Evolutionary conservation across 2,329 filamentous ascomycete species (phyloP).

Genomic region (Colletotrichum chrysophilum): DNA sequence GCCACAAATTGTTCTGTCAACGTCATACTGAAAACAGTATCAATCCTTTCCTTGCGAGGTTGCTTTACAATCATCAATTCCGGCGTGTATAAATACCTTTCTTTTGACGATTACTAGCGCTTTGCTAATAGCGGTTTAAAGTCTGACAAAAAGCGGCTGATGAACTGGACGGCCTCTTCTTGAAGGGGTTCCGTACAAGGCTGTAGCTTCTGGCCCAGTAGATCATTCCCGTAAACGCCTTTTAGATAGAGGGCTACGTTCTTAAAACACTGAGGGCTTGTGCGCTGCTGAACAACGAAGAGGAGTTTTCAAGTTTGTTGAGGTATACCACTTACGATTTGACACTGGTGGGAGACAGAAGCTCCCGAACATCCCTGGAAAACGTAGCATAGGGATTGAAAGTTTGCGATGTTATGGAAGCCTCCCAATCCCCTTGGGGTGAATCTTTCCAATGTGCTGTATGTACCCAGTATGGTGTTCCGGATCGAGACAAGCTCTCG

Average conservation of each 20-base stretch:
- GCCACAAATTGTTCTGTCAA: not conserved
- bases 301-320: not conserved
- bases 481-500: not conserved
- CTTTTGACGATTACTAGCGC: not conserved
- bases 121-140: not conserved
- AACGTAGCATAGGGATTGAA: not conserved
- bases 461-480: not conserved
- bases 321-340: not conserved
- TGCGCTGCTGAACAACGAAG: not conserved
- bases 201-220: not conserved
- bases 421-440: not conserved
- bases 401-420: not conserved
- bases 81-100: not conserved
- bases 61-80: not conserved
- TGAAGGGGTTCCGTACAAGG: not conserved
- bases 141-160: not conserved
- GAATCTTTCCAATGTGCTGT: not conserved
- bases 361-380: not conserved
- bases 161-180: not conserved
- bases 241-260: not conserved
- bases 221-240: not conserved
- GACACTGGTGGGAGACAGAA: not conserved
- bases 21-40: not conserved
- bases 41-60: not conserved
- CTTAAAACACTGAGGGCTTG: not conserved